These are phyloP conservation scores for Neopestalotiopsis clavispora DNA, from an alignment of 2,329 filamentous ascomycete genomes.

Conservation along the genomic window DNA sequence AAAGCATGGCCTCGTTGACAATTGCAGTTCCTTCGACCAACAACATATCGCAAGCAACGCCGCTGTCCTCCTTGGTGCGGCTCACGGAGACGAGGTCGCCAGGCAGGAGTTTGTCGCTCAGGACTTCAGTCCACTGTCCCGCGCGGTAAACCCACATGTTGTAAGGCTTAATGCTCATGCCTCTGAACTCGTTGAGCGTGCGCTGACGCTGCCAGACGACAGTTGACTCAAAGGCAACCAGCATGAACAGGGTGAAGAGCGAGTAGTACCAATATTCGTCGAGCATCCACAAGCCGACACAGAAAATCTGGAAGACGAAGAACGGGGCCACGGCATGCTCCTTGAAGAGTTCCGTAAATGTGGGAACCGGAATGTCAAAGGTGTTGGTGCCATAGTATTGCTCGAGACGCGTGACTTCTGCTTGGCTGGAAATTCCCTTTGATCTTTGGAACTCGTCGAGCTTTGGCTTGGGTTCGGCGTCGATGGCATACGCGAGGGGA, in stretches of 20 bases:
- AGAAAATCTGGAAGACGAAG: conserved; percentile 99
- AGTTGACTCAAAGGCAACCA: conserved; percentile 95
- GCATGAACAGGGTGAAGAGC: conserved; percentile 97
- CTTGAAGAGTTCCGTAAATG: conserved; percentile 94
- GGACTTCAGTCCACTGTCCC: conserved; percentile 85
- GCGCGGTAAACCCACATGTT: conserved; percentile 89
- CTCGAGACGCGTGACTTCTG: conserved; percentile 80
- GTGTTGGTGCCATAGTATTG: conserved; percentile 96
- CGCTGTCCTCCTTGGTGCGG: conserved; percentile 94
- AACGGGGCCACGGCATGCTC: conserved; percentile 98
- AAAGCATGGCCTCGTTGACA: conserved; percentile 99
- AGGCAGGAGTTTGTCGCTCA: conserved; percentile 89
- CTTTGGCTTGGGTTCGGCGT: conserved; percentile 80
- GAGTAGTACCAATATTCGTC: conserved; percentile 99
- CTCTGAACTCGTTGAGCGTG: conserved; percentile 93
- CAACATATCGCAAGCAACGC: conserved; percentile 96
- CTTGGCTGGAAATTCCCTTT: conserved; percentile 72
- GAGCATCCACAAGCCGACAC: conserved; percentile 96
- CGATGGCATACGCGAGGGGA: conserved; percentile 82
- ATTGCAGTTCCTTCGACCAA: conserved; percentile 94
- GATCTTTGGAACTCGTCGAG: conserved; percentile 81
- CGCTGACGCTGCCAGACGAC: conserved; percentile 99
- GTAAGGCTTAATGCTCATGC: conserved; percentile 99
- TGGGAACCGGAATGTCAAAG: conserved; percentile 97
- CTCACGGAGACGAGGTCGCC: conserved; percentile 92